Evolutionary conservation across 768 basidiomycete genomes (phyloP), one percentile per base, ranked within the genome.

Genomic region (Psilocybe azurescens): DNA sequence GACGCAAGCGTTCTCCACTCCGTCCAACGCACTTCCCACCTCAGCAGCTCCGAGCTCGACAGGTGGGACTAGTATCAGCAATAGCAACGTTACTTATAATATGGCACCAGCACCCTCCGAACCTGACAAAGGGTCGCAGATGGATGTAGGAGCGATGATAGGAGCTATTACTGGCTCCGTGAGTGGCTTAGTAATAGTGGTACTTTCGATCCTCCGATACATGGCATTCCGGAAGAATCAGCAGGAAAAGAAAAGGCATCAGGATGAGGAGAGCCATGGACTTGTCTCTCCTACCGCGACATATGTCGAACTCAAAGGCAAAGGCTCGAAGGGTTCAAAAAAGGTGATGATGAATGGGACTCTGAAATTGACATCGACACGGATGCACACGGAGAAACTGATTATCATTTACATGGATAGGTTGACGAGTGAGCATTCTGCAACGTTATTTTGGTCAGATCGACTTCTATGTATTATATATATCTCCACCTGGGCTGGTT

Each of bases 131-230:
- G 24, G 32, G 33, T 53, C 52, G 32, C 4, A 54, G 53, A 39
- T 29, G 33, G 33, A 36, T 36, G 30, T 54, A 38, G 33, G 33
- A 5, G 32, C 53, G 18, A 18, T 54, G 11, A 54, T 54, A 14
- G 53, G 53, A 9, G 53, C 53, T 38, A 33, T 54, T 32, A 54
- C 53, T 39, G 53, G 53, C n/a, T 3, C 53, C 5, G 38, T 54
- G 13, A 54, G 33, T 33, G 53, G 53, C 6, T 10, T 54, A 16
- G 53, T 54, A 32, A 20, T 54, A 18, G 29, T 39, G 5, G 30
- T 32, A 11, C 36, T 54, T 6, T 33, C 53, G 14, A 16, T 54
- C 8, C n/a, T 54, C 5, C 33, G 38, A 33, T 54, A 54, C 36
- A 20, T 33, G 8, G 53, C 30, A 36, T 54, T 54, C 20, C 53